A percentile compares a stretch with the other conserved stretches of the same genome.
Evolutionary conservation across 345 rosid species (phyloP).

Genomic region (Eucalyptus lansdowneana): DNA sequence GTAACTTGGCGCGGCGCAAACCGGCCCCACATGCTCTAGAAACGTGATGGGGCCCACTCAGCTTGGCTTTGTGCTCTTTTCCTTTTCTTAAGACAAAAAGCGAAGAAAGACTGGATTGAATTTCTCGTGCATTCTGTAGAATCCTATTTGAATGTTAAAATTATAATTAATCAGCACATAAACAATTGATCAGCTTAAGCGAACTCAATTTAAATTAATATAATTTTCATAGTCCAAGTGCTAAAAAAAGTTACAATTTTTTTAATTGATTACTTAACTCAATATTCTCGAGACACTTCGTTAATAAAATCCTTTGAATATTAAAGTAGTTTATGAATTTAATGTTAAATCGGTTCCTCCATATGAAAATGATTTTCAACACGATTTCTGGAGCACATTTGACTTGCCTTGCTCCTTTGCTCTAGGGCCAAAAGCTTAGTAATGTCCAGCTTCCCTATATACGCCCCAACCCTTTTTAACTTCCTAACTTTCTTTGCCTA

Average conservation of each 20-base stretch:
- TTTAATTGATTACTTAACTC: background rate
- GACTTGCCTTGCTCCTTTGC: accelerated
- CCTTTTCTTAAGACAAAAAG: background rate
- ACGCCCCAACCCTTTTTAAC: background rate
- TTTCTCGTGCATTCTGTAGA: background rate
- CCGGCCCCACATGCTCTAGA: background rate
- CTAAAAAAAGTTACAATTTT: background rate
- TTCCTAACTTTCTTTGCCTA: background rate
- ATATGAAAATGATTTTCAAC: background rate
- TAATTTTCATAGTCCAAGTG: background rate
- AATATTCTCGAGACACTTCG: accelerated
- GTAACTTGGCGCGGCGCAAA: background rate
- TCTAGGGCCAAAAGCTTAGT: background rate
- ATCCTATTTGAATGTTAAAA: background rate
- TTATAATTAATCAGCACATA: background rate
- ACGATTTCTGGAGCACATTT: background rate
- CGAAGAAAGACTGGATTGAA: background rate
- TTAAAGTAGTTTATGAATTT: background rate
- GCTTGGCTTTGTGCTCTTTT: background rate
- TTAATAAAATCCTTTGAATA: background rate
- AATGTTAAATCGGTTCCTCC: background rate
- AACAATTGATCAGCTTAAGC: background rate
- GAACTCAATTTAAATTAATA: background rate
- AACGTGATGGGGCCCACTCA: background rate
- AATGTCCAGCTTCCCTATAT: background rate